Evolutionary conservation across 805 yeast species (phyloP).

Genomic region (Aciculoconidium aculeatum): DNA sequence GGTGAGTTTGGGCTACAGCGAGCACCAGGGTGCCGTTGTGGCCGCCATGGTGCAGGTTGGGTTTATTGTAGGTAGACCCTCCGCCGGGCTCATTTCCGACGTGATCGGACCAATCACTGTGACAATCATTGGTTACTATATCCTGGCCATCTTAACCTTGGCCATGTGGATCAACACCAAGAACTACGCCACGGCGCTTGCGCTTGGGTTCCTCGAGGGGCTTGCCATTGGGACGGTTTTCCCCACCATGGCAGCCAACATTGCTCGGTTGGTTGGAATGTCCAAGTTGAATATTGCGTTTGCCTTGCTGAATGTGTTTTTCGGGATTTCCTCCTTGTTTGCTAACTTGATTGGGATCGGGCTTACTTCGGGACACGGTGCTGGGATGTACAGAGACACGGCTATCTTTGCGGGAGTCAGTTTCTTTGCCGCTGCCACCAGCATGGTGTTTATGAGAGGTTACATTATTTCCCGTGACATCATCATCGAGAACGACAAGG

Average conservation of each 20-base stretch:
- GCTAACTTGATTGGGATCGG: conserved; percentile 59
- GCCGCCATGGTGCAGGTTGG: conserved; percentile 60
- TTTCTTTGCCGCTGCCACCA: conserved; percentile 41
- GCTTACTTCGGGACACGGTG: conserved; percentile 35
- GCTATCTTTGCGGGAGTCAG: conserved; percentile 56
- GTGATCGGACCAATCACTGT: conserved; percentile 46
- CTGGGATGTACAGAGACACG: conserved; percentile 47
- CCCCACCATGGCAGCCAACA: conserved; percentile 48
- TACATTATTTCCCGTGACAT: conserved; percentile 48
- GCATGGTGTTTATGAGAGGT: conserved; percentile 44
- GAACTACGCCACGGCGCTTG: conserved; percentile 50
- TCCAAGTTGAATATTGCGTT: conserved; percentile 43
- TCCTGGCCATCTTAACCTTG: conserved; percentile 24
- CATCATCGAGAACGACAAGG: conserved; percentile 9
- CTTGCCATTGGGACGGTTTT: conserved; percentile 56
- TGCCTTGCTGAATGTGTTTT: conserved; percentile 48
- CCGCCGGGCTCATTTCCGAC: conserved; percentile 48
- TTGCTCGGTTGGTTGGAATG: conserved; percentile 50
- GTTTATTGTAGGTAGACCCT: conserved; percentile 50
- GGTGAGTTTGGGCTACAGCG: conserved; percentile 50
- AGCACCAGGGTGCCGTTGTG: conserved; percentile 50
- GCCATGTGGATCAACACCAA: conserved; percentile 46
- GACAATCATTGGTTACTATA: conserved; percentile 18
- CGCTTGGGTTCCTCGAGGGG: conserved; percentile 49
- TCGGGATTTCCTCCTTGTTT: conserved; percentile 46